phyloP scores from a whole-genome alignment of 2,329 filamentous ascomycete genomes.

The Alternaria sp. region DNA sequence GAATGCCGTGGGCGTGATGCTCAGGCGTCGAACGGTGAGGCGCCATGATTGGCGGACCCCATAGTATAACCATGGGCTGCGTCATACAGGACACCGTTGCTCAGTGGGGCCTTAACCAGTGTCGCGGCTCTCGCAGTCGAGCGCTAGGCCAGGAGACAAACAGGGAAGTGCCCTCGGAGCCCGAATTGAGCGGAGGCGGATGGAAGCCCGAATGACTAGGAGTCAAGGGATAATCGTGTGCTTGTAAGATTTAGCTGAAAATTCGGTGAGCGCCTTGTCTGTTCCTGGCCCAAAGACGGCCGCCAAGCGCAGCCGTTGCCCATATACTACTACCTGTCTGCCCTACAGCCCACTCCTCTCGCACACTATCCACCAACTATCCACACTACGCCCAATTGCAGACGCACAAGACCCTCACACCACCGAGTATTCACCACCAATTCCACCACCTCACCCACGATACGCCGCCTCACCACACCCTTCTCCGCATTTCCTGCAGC shows the following conservation, averaged over 20 bases:
- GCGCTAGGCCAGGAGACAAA: slow-evolving; percentile 14
- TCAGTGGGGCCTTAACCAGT: slow-evolving; percentile 11
- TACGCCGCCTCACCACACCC: slow-evolving; percentile 4
- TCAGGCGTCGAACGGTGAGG: background rate
- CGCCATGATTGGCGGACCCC: slow-evolving; percentile 3
- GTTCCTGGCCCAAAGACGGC: slow-evolving; percentile 9
- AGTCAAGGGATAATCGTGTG: slow-evolving; percentile 11
- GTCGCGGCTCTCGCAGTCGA: slow-evolving; percentile 10
- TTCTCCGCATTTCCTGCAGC: slow-evolving; percentile 15
- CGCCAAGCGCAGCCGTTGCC: slow-evolving; percentile 8
- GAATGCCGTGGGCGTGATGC: background rate
- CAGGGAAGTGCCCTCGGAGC: slow-evolving; percentile 14
- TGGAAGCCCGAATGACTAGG: slow-evolving; percentile 10
- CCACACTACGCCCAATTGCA: slow-evolving; percentile 1
- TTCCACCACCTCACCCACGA: background rate
- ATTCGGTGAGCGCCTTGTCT: slow-evolving; percentile 13
- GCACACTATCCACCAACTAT: background rate
- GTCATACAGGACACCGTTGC: slow-evolving; percentile 15
- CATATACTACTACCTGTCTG: slow-evolving; percentile 3
- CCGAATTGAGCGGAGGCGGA: slow-evolving; percentile 11
- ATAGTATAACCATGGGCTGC: slow-evolving; percentile 7
- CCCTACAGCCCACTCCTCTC: slow-evolving; percentile 3
- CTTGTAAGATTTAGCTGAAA: slow-evolving; percentile 16
- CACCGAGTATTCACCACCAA: background rate
- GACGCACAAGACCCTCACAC: background rate